Conservation (phyloP, 2,329 filamentous ascomycete genomes). For the Botryotinia calthae region DNA sequence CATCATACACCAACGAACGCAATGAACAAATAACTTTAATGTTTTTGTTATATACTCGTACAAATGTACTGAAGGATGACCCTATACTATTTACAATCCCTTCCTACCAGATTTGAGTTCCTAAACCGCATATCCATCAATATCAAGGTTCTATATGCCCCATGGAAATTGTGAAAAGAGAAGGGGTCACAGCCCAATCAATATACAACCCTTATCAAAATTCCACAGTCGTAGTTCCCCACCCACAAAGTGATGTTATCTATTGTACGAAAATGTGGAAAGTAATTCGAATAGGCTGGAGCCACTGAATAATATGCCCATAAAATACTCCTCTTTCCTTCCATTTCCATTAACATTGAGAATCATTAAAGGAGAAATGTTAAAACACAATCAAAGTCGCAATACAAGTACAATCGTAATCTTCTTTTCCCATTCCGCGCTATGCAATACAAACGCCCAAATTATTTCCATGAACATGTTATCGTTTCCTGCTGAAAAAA, state of each 20-base stretch:
- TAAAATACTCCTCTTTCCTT: neutral
- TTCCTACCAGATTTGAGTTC: neutral
- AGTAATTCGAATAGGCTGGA: neutral
- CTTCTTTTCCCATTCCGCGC: conserved; percentile 10
- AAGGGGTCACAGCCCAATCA: conserved; percentile 12
- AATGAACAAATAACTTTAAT: neutral
- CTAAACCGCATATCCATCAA: neutral
- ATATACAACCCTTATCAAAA: conserved; percentile 9
- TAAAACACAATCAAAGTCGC: conserved; percentile 1
- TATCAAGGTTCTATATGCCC: conserved; percentile 14
- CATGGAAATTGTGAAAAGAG: conserved; percentile 2
- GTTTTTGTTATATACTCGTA: neutral
- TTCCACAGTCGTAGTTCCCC: conserved; percentile 9
- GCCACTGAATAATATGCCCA: neutral
- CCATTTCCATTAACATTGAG: neutral
- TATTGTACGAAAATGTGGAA: neutral
- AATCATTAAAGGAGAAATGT: neutral
- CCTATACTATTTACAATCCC: conserved; percentile 1
- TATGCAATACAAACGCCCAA: conserved; percentile 12
- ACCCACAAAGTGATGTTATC: conserved; percentile 15
- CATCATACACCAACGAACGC: neutral
- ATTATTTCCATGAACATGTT: conserved; percentile 7
- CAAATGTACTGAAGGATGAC: neutral
- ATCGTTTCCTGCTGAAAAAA: conserved; percentile 6
- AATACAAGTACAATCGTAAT: conserved; percentile 6